phyloP scores from a whole-genome alignment of 345 rosid genomes.

The Brassica incana region DNA sequence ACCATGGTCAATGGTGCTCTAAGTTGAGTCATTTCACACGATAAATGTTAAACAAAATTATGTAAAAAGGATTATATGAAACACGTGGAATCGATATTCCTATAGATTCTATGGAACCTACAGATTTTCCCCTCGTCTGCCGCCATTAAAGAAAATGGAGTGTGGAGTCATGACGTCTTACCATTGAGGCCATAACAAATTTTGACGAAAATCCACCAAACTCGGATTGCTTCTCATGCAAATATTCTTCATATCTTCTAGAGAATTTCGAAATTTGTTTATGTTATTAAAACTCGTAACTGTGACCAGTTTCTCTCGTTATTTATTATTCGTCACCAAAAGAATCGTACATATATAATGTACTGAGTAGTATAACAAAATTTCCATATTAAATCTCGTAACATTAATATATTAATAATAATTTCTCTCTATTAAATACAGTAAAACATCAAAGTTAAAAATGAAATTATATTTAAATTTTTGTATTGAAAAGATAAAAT shows the following conservation, averaged over 20 bases:
- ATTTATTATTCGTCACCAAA: neutral
- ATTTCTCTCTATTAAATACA: no score
- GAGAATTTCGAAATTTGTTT: neutral
- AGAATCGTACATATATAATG: neutral
- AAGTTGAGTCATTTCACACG: neutral
- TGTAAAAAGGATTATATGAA: neutral
- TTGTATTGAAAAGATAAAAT: no score
- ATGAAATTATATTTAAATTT: no score
- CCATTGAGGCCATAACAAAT: constrained; percentile 38
- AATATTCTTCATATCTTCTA: constrained; percentile 37
- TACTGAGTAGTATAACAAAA: neutral
- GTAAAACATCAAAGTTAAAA: neutral
- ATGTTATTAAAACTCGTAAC: neutral
- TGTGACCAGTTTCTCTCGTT: neutral
- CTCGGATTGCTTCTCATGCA: constrained; percentile 44
- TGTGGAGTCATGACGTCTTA: constrained; percentile 38
- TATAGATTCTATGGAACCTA: neutral
- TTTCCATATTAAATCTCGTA: no score
- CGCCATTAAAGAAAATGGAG: constrained; percentile 25
- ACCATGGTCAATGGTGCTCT: no score
- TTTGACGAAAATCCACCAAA: constrained; percentile 45
- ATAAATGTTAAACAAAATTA: neutral
- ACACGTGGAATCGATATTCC: neutral
- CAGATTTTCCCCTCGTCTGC: constrained; percentile 5
- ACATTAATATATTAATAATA: no score